Conservation (phyloP, 73 alveolate genomes). For the Paramecium sexaurelia region DNA sequence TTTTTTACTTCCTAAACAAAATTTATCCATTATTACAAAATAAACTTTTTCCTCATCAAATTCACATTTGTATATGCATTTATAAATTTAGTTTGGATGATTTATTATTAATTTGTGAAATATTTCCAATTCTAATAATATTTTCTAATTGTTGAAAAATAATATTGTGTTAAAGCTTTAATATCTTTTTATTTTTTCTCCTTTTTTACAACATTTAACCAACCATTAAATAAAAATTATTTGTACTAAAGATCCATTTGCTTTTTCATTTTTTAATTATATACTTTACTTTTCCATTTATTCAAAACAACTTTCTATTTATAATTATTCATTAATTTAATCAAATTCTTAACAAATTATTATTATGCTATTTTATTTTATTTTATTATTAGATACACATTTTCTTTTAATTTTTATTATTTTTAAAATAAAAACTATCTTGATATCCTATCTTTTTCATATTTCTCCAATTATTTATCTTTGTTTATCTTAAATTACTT, state of each 20-base stretch:
- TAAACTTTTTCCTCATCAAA: background rate
- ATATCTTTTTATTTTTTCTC: constrained; percentile 2
- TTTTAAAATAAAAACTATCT: background rate
- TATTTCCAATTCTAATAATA: background rate
- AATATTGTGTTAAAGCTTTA: background rate
- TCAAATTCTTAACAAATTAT: background rate
- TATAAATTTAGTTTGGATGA: background rate
- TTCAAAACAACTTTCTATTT: background rate
- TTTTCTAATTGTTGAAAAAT: background rate
- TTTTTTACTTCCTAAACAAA: background rate
- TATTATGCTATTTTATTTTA: background rate
- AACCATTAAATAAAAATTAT: background rate
- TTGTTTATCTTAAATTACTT: background rate
- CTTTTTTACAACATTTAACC: background rate
- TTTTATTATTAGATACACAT: background rate
- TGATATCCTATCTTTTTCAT: background rate
- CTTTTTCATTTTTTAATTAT: background rate
- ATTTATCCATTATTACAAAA: background rate
- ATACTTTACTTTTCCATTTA: background rate
- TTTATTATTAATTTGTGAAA: background rate
- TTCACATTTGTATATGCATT: background rate
- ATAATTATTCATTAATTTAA: background rate
- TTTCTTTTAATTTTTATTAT: background rate
- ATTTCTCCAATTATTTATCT: background rate
- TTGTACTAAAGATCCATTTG: constrained; percentile 9